Base-by-base conservation (phyloP, 495 filamentous ascomycete genomes). In the Sabuloglossum arenarium region DNA sequence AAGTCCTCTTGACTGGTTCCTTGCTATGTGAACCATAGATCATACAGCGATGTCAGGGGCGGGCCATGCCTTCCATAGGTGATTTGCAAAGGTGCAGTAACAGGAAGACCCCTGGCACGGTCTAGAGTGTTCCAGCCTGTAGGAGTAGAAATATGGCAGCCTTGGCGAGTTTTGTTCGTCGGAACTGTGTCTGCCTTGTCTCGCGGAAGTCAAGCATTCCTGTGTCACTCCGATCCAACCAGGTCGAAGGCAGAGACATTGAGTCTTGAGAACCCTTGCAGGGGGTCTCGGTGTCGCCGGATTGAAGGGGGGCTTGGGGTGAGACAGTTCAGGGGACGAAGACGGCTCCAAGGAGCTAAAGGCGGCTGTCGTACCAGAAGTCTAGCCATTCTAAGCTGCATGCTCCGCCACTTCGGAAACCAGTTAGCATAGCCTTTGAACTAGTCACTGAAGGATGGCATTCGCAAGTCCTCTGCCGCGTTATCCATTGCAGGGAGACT, bases 171-270 rank as follows among this genome's bases (percentile, higher is more conserved):
- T 43, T 51, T 29, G 47, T 29, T 51, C 47, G 47, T 51, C 5
- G 28, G 47, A 51, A 51, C 47, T 51, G 47, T 51, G 47, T 51
- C 47, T 51, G 47, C 47, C 47, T 51, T 51, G 47, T 51, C 47
- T 51, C 25, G 47, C 24, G 25, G 47, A 51, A 51, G 47, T 30
- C 47, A 29, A 51, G 47, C 47, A 10, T 51, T 51, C 47, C 47
- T 51, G 24, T 29, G 47, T 51, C 47, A 51, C 12, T 51, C 47
- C 16, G 47, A 1, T 10, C 24, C 25, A 49, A 49, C 21, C 45
- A 49, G 45, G 45, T 49, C 4, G 14, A 28, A 49, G 21, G 45
- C 42, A 8, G 42, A 46, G 42, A 32, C 30, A 46, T 46, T 14
- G 42, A 14, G 42, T n/a, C 42, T 46, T 46, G 16, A 46, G 21